A percentile compares a stretch with the other conserved stretches of the same genome.
These are phyloP conservation scores for Orbilia brochopaga DNA, from an alignment of 2,329 filamentous ascomycete genomes.

Conservation along the genomic window DNA sequence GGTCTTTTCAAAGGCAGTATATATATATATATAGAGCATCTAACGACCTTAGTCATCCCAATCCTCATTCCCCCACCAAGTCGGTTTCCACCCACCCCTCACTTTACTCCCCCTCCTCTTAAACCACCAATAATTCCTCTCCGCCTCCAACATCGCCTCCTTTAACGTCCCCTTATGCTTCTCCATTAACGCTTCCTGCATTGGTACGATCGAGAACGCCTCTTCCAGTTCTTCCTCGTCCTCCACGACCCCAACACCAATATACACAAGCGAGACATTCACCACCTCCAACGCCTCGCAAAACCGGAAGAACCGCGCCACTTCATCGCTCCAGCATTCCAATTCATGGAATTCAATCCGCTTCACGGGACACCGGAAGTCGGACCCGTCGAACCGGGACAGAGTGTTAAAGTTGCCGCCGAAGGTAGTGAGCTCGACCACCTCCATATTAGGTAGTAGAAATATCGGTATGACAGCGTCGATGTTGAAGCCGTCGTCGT, in stretches of 20 bases:
- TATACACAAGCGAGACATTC: conserved; percentile 18
- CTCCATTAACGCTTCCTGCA: conserved; percentile 14
- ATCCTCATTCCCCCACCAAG: conserved; percentile 31
- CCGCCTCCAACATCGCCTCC: conserved; percentile 16
- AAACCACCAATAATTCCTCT: conserved; percentile 46
- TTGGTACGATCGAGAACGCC: conserved; percentile 16
- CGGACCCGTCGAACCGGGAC: conserved; percentile 7
- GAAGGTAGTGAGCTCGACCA: conserved; percentile 6
- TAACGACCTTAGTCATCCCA: conserved; percentile 3
- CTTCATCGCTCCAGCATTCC: conserved; percentile 13
- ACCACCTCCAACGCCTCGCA: conserved; percentile 26
- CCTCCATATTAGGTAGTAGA: conserved; percentile 25
- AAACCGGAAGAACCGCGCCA: conserved; percentile 19
- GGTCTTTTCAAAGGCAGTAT: too few species aligned
- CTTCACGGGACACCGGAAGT: conserved; percentile 14
- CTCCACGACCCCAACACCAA: conserved; percentile 17
- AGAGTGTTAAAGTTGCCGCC: conserved; percentile 21
- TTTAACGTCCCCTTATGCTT: conserved; percentile 22
- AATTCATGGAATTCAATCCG: conserved; percentile 8
- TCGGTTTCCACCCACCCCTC: conserved; percentile 25
- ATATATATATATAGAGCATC: too few species aligned
- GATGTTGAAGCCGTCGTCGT: conserved; percentile 28
- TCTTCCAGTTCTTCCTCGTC: conserved; percentile 35
- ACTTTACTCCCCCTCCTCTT: conserved; percentile 19
- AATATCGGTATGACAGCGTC: conserved; percentile 12